Conservation (phyloP, 805 yeast species). For the baker's yeast (Saccharomyces cerevisiae) region DNA sequence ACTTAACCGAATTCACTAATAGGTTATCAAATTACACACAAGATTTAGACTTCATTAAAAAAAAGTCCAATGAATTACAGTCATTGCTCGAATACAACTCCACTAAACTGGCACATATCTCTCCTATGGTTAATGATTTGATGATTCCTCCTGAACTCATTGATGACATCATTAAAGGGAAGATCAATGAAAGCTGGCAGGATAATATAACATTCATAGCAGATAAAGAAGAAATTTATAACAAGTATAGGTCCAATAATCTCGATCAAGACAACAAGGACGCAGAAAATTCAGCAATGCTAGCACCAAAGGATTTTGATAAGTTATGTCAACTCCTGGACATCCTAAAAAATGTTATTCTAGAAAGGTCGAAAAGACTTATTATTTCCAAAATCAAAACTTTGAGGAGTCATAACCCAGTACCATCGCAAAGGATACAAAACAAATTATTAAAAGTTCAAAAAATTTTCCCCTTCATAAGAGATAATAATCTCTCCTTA, state of each 20-base stretch:
- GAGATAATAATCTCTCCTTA: slow-evolving; percentile 46
- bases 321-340: slow-evolving; percentile 29
- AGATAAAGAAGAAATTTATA: slow-evolving; percentile 52
- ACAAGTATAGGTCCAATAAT: slow-evolving; percentile 29
- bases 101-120: slow-evolving; percentile 42
- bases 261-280: neutral
- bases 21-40: slow-evolving; percentile 48
- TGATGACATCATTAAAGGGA: slow-evolving; percentile 47
- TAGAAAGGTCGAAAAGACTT: slow-evolving; percentile 70
- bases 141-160: slow-evolving; percentile 69
- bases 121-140: slow-evolving; percentile 70
- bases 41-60: slow-evolving; percentile 55
- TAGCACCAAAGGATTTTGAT: slow-evolving; percentile 24
- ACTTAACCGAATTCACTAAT: slow-evolving; percentile 47
- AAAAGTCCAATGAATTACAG: slow-evolving; percentile 43
- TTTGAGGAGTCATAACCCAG: slow-evolving; percentile 51
- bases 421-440: slow-evolving; percentile 71
- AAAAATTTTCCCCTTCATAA: slow-evolving; percentile 52
- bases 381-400: slow-evolving; percentile 55
- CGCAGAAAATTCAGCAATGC: neutral
- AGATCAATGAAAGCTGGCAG: slow-evolving; percentile 52
- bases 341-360: slow-evolving; percentile 49
- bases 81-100: slow-evolving; percentile 41
- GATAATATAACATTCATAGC: slow-evolving; percentile 51
- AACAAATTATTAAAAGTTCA: slow-evolving; percentile 52